Conservation (phyloP, 1,139 yeast species). For the Geotrichum citri-aurantii region DNA sequence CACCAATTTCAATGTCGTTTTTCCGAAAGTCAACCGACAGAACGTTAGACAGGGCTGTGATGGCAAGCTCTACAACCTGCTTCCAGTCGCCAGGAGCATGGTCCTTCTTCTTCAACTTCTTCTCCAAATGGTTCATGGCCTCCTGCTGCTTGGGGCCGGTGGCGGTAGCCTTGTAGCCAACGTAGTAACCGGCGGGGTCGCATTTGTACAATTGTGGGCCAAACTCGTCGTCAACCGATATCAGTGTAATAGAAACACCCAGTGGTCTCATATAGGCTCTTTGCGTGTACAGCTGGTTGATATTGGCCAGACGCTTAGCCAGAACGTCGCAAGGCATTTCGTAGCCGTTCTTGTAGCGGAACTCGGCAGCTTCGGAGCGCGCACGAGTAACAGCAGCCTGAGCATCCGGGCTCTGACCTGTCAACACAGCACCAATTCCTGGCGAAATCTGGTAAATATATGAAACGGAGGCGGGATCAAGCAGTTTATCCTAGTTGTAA, state of each 20-base stretch:
- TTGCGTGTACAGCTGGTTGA: slow-evolving; percentile 92
- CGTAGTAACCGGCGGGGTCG: slow-evolving; percentile 96
- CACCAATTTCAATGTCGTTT: slow-evolving; percentile 88
- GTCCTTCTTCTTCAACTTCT: slow-evolving; percentile 77
- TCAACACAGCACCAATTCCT: slow-evolving; percentile 82
- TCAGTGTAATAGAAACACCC: slow-evolving; percentile 86
- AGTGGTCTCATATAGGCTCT: slow-evolving; percentile 99
- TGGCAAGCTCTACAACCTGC: slow-evolving; percentile 82
- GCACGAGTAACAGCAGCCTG: slow-evolving; percentile 87
- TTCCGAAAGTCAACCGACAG: slow-evolving; percentile 91
- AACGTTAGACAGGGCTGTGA: slow-evolving; percentile 75
- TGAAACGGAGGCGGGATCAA: slow-evolving; percentile 80
- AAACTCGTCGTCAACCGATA: slow-evolving; percentile 77
- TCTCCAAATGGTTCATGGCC: slow-evolving; percentile 83
- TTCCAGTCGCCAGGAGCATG: slow-evolving; percentile 80
- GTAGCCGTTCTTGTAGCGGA: slow-evolving; percentile 88
- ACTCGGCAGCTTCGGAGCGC: slow-evolving; percentile 89
- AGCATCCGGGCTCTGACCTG: slow-evolving; percentile 97
- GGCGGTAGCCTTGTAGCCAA: slow-evolving; percentile 87
- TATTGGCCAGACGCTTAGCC: slow-evolving; percentile 91
- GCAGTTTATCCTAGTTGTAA: slow-evolving; percentile 58
- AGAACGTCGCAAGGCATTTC: slow-evolving; percentile 95
- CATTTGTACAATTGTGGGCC: slow-evolving; percentile 93
- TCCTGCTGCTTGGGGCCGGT: slow-evolving; percentile 98
- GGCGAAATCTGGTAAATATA: slow-evolving; percentile 80